phyloP scores from a whole-genome alignment of 208 protist genomes.

The Strigomonas culicis region DNA sequence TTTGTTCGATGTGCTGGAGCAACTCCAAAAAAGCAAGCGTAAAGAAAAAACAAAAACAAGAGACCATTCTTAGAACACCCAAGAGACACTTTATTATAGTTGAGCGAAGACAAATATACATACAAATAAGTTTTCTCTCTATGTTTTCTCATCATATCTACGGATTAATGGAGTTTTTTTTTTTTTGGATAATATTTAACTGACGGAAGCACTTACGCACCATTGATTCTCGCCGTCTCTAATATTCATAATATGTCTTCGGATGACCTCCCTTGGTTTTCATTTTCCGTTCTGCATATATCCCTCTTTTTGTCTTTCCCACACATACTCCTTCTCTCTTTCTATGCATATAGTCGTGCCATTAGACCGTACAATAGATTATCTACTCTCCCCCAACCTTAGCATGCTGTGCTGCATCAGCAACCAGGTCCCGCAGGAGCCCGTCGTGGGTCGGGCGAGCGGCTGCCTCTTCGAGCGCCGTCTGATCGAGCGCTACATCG shows the following conservation, averaged over 20 bases:
- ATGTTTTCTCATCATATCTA: background rate
- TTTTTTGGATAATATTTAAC: conserved; percentile 2
- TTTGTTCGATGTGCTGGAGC: background rate
- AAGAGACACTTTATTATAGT: no score
- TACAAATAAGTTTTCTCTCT: background rate
- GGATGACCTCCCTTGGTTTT: no score
- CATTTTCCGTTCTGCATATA: no score
- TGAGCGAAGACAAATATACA: no score
- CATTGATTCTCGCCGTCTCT: no score
- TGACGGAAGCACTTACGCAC: no score
- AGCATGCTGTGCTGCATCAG: conserved; percentile 83
- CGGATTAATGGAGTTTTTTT: background rate
- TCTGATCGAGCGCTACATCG: conserved; percentile 95
- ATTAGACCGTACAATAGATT: background rate
- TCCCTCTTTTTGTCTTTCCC: conserved; percentile 6
- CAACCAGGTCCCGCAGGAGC: conserved; percentile 84
- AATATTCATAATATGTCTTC: no score
- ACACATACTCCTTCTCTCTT: background rate
- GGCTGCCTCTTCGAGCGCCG: conserved; percentile 96
- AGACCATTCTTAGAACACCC: no score
- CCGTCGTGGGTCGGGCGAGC: conserved; percentile 93
- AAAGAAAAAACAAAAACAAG: no score
- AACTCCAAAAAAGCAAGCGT: no score
- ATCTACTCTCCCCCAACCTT: background rate
- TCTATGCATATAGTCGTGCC: background rate